Evolutionary conservation across 1,284 basidiomycete species (phyloP).

Genomic region (Sporisorium reilianum): DNA sequence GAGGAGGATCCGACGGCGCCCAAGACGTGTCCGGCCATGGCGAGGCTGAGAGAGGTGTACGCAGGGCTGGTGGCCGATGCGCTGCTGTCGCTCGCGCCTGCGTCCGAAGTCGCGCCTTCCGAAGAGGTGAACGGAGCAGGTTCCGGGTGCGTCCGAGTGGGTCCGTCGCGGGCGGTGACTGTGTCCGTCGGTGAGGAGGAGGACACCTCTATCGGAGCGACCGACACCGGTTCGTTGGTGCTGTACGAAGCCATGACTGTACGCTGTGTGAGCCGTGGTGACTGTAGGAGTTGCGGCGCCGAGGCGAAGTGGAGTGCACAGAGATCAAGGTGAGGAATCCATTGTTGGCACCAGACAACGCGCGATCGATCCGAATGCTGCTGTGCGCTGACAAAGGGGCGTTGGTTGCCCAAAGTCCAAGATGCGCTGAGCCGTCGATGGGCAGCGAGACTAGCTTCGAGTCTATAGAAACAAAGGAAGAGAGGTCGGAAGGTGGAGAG

Average conservation of each 20-base stretch:
- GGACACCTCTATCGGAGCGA: neutral
- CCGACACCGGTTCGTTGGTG: neutral
- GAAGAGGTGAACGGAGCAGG: neutral
- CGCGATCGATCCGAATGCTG: conserved; percentile 6
- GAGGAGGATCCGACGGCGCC: conserved; percentile 11
- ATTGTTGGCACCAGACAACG: conserved; percentile 11
- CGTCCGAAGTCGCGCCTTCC: neutral
- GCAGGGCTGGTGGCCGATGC: conserved; percentile 15
- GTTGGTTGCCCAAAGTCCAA: neutral
- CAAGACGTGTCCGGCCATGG: conserved; percentile 36
- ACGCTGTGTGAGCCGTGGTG: neutral
- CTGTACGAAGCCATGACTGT: conserved; percentile 19
- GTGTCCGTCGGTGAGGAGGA: neutral
- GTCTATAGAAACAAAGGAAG: neutral
- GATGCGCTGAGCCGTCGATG: neutral
- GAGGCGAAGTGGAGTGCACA: neutral
- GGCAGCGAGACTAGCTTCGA: neutral
- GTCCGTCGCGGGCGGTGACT: neutral
- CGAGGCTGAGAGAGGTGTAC: conserved; percentile 28
- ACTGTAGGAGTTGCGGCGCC: conserved; percentile 3
- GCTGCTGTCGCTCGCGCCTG: conserved; percentile 5
- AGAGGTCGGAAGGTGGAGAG: neutral
- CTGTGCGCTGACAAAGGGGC: neutral
- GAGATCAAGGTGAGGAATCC: conserved; percentile 16
- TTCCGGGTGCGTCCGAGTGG: neutral